Evolutionary conservation across 2,329 filamentous ascomycete species (phyloP).

Genomic region (Botrytis fragariae): DNA sequence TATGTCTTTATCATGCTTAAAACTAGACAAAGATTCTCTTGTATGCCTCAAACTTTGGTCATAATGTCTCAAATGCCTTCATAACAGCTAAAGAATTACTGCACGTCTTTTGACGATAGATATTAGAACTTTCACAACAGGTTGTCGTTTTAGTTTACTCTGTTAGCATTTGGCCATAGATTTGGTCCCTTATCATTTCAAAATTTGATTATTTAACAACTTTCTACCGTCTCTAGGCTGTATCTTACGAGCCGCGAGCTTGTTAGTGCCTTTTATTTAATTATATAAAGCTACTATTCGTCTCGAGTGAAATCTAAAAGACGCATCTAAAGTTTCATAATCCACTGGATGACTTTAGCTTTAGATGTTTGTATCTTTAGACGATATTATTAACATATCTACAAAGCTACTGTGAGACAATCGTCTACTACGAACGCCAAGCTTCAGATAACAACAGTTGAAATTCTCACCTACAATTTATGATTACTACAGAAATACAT

Average conservation of each 20-base stretch:
- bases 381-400: not conserved
- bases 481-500: not conserved
- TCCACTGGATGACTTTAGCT: not conserved
- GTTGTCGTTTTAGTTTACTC: not conserved
- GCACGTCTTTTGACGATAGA: not conserved
- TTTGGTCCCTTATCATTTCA: not conserved
- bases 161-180: not conserved
- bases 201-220: not conserved
- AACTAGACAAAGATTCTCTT: not conserved
- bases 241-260: not conserved
- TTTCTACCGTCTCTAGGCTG: not conserved
- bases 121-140: not conserved
- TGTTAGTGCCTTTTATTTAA: not conserved
- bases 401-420: not conserved
- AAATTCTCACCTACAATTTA: not conserved
- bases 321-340: not conserved
- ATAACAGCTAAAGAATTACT: not conserved
- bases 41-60: not conserved
- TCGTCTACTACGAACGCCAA: not conserved
- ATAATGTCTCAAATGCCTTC: not conserved
- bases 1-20: not conserved
- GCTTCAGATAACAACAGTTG: not conserved
- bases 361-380: not conserved
- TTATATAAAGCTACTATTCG: not conserved
- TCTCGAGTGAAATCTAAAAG: not conserved